phyloP scores from a whole-genome alignment of 306 rosid genomes.

The Clitoria ternatea region DNA sequence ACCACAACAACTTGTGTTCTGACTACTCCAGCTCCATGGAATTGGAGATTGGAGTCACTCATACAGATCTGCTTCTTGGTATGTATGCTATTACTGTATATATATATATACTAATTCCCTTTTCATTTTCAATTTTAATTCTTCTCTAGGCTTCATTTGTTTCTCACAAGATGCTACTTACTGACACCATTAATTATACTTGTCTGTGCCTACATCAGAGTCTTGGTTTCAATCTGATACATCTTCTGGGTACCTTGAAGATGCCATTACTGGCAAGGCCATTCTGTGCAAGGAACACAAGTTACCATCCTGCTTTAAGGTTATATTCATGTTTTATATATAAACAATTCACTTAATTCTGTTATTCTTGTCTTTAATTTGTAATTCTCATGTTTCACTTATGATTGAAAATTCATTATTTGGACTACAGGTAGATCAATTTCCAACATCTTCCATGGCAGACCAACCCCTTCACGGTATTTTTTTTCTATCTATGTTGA shows the following conservation, averaged over 20 bases:
- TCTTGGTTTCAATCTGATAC: slow-evolving; percentile 13
- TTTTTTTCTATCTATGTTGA: background rate
- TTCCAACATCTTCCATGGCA: background rate
- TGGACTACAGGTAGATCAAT: slow-evolving; percentile 9
- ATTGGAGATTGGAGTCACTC: slow-evolving; percentile 5
- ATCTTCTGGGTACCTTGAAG: slow-evolving; percentile 29
- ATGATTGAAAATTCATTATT: background rate
- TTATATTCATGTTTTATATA: background rate
- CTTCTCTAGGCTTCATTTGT: background rate
- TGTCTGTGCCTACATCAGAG: background rate
- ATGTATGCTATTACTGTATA: background rate
- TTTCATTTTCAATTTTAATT: background rate
- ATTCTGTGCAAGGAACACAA: background rate
- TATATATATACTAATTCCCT: background rate
- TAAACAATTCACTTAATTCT: background rate
- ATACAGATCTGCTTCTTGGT: slow-evolving; percentile 14
- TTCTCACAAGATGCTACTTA: background rate
- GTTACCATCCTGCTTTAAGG: slow-evolving; percentile 9
- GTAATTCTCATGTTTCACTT: background rate
- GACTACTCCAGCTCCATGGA: slow-evolving; percentile 22
- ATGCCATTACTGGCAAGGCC: slow-evolving; percentile 17
- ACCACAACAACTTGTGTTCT: slow-evolving; percentile 2
- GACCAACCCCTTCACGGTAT: slow-evolving; percentile 2
- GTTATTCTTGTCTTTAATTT: background rate
- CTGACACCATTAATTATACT: background rate